Evolutionary conservation across 352 stramenopile genomes (phyloP).

Genomic region (Globisporangium radiosum): DNA sequence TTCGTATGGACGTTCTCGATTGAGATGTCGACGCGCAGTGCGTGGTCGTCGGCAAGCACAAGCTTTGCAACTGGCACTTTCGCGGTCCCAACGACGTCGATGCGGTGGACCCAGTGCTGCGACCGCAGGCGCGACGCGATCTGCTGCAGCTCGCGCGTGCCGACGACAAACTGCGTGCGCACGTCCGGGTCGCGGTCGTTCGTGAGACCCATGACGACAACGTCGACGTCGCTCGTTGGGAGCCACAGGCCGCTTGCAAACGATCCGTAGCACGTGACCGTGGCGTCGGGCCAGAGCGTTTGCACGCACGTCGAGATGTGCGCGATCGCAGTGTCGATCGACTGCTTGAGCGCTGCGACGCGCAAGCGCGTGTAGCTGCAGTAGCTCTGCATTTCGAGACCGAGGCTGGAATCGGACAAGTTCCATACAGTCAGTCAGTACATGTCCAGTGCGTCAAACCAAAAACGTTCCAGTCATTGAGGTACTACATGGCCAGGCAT

Average conservation of each 20-base stretch:
- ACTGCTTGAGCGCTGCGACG: slow-evolving; percentile 40
- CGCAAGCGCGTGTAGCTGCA: slow-evolving; percentile 53
- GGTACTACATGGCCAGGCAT: too few species aligned
- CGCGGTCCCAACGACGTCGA: slow-evolving; percentile 75
- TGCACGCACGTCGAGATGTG: slow-evolving; percentile 60
- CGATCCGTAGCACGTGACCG: slow-evolving; percentile 73
- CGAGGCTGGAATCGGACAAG: slow-evolving; percentile 18
- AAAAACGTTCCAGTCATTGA: too few species aligned
- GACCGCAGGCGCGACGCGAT: slow-evolving; percentile 39
- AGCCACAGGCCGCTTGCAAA: slow-evolving; percentile 86
- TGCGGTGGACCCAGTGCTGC: slow-evolving; percentile 70
- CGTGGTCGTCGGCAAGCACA: slow-evolving; percentile 37
- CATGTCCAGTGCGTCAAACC: neutral
- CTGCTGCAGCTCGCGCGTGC: slow-evolving; percentile 48
- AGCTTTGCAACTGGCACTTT: slow-evolving; percentile 86
- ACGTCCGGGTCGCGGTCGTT: slow-evolving; percentile 29
- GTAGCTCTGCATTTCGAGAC: slow-evolving; percentile 59
- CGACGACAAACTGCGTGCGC: slow-evolving; percentile 39
- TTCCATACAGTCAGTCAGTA: too few species aligned
- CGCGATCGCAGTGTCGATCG: slow-evolving; percentile 69
- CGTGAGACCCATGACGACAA: slow-evolving; percentile 73
- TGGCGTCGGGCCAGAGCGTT: slow-evolving; percentile 69
- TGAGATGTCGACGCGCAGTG: slow-evolving; percentile 81
- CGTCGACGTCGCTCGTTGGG: slow-evolving; percentile 84
- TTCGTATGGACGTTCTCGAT: slow-evolving; percentile 83